phyloP scores from a whole-genome alignment of 1,284 basidiomycete genomes.

The Apiotrichum sp. region DNA sequence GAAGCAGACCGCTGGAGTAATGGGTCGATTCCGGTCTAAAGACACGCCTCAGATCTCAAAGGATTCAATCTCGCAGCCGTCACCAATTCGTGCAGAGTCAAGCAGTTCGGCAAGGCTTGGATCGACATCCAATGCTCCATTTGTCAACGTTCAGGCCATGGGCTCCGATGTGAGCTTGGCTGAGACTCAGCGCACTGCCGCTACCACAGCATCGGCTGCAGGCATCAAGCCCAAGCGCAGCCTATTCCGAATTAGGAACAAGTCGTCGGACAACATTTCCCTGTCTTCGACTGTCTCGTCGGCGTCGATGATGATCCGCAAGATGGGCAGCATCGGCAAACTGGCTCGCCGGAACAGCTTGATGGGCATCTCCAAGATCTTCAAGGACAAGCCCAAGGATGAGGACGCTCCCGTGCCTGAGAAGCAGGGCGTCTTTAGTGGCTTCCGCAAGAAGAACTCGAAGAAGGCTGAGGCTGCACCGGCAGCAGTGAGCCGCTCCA shows the following conservation, averaged over 20 bases:
- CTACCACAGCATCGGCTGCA: constrained; percentile 15
- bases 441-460: constrained; percentile 49
- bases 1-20: constrained; percentile 51
- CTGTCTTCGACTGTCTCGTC: constrained; percentile 93
- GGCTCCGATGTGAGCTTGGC: constrained; percentile 36
- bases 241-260: constrained; percentile 82
- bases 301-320: constrained; percentile 94
- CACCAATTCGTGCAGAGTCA: constrained; percentile 10
- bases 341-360: constrained; percentile 80
- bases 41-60: constrained; percentile 23
- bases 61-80: constrained; percentile 3
- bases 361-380: constrained; percentile 86
- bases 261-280: constrained; percentile 94
- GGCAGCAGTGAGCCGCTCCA: constrained; percentile 73
- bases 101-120: neutral
- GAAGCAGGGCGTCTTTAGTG: constrained; percentile 35
- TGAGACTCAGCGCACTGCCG: constrained; percentile 38
- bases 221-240: constrained; percentile 34
- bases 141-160: constrained; percentile 30
- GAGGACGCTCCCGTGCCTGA: constrained; percentile 48
- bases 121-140: constrained; percentile 23
- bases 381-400: constrained; percentile 78
- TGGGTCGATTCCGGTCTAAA: constrained; percentile 58
- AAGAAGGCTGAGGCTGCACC: constrained; percentile 54
- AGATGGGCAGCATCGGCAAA: constrained; percentile 87